These are phyloP conservation scores for Rhytidhysteron rufulum DNA, from an alignment of 2,329 filamentous ascomycete genomes.

Conservation along the genomic window DNA sequence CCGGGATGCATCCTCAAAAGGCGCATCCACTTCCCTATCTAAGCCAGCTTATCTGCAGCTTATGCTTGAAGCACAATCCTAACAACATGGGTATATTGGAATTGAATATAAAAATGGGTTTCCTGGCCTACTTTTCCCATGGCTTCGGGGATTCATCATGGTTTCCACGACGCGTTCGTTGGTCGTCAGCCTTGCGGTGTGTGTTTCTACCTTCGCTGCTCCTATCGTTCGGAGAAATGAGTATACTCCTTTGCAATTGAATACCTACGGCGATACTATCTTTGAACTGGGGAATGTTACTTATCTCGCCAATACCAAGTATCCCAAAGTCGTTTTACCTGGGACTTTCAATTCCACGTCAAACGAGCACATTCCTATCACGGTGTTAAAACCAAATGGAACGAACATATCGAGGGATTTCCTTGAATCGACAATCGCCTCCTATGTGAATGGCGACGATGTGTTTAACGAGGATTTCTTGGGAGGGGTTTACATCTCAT, in stretches of 20 bases:
- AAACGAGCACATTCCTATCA: conserved; percentile 16
- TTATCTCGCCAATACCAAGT: conserved; percentile 33
- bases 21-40: too few relatives aligned
- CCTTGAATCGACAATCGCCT: conserved; percentile 24
- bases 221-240: conserved; percentile 16
- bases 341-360: conserved; percentile 3
- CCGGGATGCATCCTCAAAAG: too few relatives aligned
- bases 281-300: conserved; percentile 35
- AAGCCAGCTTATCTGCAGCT: neutral
- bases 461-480: conserved; percentile 36
- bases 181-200: conserved; percentile 3
- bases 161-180: neutral
- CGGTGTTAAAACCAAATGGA: conserved; percentile 27
- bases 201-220: conserved; percentile 8
- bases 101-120: neutral
- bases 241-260: conserved; percentile 15
- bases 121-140: neutral
- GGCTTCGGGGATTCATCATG: neutral
- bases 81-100: neutral
- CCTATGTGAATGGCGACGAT: conserved; percentile 33
- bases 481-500: conserved; percentile 27
- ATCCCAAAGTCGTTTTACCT: conserved; percentile 22
- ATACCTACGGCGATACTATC: conserved; percentile 26
- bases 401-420: conserved; percentile 22
- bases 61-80: neutral